These are phyloP conservation scores for Cryptococcus hybrid DNA, from an alignment of 1,284 basidiomycete genomes.

Conservation along the genomic window DNA sequence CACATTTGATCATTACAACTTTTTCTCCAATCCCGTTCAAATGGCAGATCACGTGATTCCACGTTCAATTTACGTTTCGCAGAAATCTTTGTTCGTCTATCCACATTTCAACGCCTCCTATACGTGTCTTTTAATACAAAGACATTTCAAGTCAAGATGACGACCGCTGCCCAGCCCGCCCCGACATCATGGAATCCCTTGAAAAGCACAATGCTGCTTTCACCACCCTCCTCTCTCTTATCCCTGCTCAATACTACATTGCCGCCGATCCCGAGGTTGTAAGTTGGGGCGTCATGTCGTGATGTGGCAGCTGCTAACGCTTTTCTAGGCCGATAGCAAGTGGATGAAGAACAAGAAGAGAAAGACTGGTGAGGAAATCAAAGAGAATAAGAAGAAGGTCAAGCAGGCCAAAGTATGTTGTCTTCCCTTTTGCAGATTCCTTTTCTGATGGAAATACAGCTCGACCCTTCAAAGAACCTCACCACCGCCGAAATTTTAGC, in stretches of 20 bases:
- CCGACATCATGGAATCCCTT: constrained; percentile 63
- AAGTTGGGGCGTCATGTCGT: constrained; percentile 5
- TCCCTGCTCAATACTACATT: constrained; percentile 85
- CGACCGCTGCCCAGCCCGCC: too few species aligned
- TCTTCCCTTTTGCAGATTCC: not conserved
- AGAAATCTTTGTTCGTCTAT: too few species aligned
- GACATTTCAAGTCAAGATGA: too few species aligned
- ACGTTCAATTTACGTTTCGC: too few species aligned
- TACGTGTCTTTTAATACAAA: too few species aligned
- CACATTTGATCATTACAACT: too few species aligned
- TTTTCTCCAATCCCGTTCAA: too few species aligned
- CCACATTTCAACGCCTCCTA: too few species aligned
- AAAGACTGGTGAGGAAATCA: constrained; percentile 74
- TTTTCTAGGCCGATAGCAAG: constrained; percentile 58
- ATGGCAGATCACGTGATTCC: too few species aligned
- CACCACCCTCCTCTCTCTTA: constrained; percentile 72
- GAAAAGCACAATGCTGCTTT: constrained; percentile 80
- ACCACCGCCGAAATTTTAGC: constrained; percentile 68
- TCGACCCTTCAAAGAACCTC: constrained; percentile 85
- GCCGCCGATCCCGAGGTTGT: constrained; percentile 66
- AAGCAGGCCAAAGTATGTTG: constrained; percentile 72
- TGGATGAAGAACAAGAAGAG: constrained; percentile 89
- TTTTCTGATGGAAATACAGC: constrained; percentile 53
- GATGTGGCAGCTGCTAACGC: constrained; percentile 5
- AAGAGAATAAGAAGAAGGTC: constrained; percentile 81